Base-by-base conservation (phyloP, 768 basidiomycete genomes). In the Mycena leptocephala region DNA sequence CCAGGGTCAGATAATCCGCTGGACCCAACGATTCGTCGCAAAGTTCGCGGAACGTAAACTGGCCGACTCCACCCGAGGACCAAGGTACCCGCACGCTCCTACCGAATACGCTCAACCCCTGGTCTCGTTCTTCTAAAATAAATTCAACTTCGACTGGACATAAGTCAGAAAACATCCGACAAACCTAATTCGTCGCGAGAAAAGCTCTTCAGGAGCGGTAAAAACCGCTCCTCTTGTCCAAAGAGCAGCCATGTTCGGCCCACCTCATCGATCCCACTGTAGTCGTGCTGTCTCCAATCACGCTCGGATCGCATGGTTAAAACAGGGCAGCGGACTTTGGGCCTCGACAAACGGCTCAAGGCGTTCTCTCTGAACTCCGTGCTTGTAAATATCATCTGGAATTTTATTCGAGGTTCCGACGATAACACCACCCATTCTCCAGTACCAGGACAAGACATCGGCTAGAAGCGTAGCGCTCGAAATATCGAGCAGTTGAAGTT, bases 361-460 rank as follows among this genome's bases (percentile, higher is more conserved):
- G 20, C 90, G 87, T 63, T 92, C 88, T 28, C 87, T 83, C 77
- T 92, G 91, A 1, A 92, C 89, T 24, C 91, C 92, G 71, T 91
- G 90, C 79, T 87, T 86, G 83, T 92, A 92, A 20, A 92, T 83
- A 70, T 92, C 91, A 76, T 90, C 88, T 1, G 88, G 88, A 13
- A 91, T 86, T 69, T 89, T 88, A 80, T 92, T 92, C 53, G 89
- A 88, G 28, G 84, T 86, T 35, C 86, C 86, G 32, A 88, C 84
- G 46, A 93, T 85, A 9, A 93, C 89, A 2, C 92, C 91, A 22
- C 91, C 92, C 81, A 93, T 86, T 7, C 91, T 86, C 92, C 91
- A 92, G 79, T 90, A 93, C 90, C 90, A 93, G 16, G 90, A 88
- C 20, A 92, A 81, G 7, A 93, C 90, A 72, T 89, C 88, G 9